Percentiles rank a stretch among this genome's conserved stretches.
Evolutionary conservation across 257 asterid species (phyloP).

Genomic region (Nicotiana attenuata): DNA sequence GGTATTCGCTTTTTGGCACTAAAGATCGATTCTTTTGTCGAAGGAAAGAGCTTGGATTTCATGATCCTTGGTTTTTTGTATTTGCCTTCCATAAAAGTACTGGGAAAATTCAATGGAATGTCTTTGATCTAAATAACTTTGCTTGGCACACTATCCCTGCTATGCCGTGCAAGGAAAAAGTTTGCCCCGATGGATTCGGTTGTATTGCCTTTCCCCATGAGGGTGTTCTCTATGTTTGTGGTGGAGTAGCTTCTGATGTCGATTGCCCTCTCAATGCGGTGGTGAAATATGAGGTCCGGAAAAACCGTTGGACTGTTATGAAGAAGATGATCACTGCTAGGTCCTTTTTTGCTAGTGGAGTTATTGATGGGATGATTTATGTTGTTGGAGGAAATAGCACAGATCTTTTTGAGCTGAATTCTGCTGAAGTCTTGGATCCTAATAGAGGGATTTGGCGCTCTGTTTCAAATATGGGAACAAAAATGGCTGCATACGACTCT

Average conservation of each 20-base stretch:
- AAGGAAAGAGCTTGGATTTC: slow-evolving; percentile 73
- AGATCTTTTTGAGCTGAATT: slow-evolving; percentile 66
- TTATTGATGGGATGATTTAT: slow-evolving; percentile 71
- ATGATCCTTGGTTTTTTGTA: slow-evolving; percentile 87
- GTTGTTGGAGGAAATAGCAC: slow-evolving; percentile 93
- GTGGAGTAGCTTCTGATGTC: slow-evolving; percentile 67
- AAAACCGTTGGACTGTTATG: slow-evolving; percentile 85
- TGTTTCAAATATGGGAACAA: slow-evolving; percentile 61
- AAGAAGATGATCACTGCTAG: slow-evolving; percentile 82
- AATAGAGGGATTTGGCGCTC: slow-evolving; percentile 60
- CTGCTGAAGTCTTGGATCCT: slow-evolving; percentile 79
- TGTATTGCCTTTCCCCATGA: slow-evolving; percentile 74
- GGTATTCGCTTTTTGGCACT: slow-evolving; percentile 72
- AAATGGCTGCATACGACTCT: slow-evolving; percentile 75
- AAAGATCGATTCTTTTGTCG: slow-evolving; percentile 66
- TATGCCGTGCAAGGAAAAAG: slow-evolving; percentile 93
- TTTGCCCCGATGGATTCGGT: slow-evolving; percentile 73
- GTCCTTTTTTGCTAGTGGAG: slow-evolving; percentile 84
- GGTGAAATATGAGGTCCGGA: slow-evolving; percentile 66
- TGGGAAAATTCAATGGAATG: slow-evolving; percentile 83
- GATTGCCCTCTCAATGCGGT: slow-evolving; percentile 81
- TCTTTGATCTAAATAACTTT: slow-evolving; percentile 54
- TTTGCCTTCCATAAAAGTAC: slow-evolving; percentile 81
- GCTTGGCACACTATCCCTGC: slow-evolving; percentile 88
- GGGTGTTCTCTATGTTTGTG: slow-evolving; percentile 72